Conservation (phyloP, 2,329 filamentous ascomycete species). For the Xylaria sp. region DNA sequence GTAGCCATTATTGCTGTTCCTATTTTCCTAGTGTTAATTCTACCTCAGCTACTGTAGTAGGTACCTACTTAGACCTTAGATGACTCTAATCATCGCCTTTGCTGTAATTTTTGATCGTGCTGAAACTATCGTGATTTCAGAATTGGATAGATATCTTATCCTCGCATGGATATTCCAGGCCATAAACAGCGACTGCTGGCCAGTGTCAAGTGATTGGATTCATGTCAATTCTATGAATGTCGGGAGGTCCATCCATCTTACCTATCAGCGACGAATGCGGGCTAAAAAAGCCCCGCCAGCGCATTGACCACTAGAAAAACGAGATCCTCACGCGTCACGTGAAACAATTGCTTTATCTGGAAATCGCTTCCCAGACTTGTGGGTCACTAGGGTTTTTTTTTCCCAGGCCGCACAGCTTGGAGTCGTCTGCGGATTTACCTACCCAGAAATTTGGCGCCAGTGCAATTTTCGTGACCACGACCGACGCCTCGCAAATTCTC, state of each 20-base stretch:
- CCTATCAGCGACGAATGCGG: not conserved
- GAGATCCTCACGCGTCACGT: conserved; percentile 1
- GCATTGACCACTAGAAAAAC: not conserved
- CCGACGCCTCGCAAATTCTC: conserved; percentile 11
- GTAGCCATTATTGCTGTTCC: no score
- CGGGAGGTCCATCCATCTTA: no score
- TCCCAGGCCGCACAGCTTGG: conserved; percentile 21
- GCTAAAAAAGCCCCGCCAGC: not conserved
- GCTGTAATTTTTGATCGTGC: not conserved
- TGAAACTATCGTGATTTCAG: not conserved
- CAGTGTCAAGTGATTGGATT: no score
- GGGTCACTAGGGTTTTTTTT: conserved; percentile 28
- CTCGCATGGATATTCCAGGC: no score
- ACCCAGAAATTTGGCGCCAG: conserved; percentile 23
- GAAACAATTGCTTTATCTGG: conserved; percentile 4
- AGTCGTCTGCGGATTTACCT: conserved; percentile 3
- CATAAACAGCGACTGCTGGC: no score
- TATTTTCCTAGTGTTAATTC: no score
- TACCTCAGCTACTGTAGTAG: no score
- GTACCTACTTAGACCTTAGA: not conserved
- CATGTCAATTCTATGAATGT: no score
- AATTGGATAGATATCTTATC: no score
- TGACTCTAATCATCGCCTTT: not conserved
- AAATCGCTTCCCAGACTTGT: conserved; percentile 22
- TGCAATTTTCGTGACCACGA: conserved; percentile 17